phyloP scores from a whole-genome alignment of 176 grass and related monocot genomes.

The Ananas comosus region DNA sequence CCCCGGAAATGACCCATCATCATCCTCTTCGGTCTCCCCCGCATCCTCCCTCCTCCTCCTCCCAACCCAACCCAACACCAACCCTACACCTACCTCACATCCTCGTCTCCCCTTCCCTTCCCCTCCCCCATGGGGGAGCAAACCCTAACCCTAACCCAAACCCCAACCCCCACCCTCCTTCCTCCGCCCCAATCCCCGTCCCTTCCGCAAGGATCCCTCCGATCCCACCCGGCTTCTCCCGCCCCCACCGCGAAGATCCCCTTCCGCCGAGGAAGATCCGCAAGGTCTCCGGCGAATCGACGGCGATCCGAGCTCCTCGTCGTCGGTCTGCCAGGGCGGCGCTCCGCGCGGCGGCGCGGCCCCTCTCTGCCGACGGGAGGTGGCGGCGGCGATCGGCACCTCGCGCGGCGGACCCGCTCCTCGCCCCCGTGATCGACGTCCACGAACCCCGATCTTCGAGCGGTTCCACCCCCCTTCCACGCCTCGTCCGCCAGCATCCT shows the following conservation, averaged over 20 bases:
- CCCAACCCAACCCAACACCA: slow-evolving; percentile 8
- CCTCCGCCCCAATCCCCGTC: slow-evolving; percentile 6
- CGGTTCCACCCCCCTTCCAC: slow-evolving; percentile 83
- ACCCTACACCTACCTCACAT: background rate
- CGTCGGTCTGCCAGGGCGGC: slow-evolving; percentile 3
- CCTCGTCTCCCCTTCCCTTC: slow-evolving; percentile 13
- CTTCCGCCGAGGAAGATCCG: background rate
- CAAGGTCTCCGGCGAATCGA: background rate
- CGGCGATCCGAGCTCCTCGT: background rate
- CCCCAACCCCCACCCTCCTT: background rate
- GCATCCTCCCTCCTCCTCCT: background rate
- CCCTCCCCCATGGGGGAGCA: slow-evolving; percentile 24
- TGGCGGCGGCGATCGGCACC: slow-evolving; percentile 47
- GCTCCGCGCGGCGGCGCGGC: slow-evolving; percentile 27
- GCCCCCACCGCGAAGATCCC: slow-evolving; percentile 12
- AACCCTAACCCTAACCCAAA: too few relatives aligned
- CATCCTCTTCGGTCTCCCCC: too few relatives aligned
- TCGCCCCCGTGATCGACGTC: slow-evolving; percentile 57
- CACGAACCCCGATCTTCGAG: slow-evolving; percentile 75
- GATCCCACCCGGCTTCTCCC: background rate
- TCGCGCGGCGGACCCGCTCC: slow-evolving; percentile 48
- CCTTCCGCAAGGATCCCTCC: background rate
- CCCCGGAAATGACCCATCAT: too few relatives aligned
- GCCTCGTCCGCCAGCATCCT: slow-evolving; percentile 84
- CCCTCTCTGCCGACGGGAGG: slow-evolving; percentile 66